Evolutionary conservation across 768 basidiomycete genomes (phyloP).

Genomic region (Russula compacta): DNA sequence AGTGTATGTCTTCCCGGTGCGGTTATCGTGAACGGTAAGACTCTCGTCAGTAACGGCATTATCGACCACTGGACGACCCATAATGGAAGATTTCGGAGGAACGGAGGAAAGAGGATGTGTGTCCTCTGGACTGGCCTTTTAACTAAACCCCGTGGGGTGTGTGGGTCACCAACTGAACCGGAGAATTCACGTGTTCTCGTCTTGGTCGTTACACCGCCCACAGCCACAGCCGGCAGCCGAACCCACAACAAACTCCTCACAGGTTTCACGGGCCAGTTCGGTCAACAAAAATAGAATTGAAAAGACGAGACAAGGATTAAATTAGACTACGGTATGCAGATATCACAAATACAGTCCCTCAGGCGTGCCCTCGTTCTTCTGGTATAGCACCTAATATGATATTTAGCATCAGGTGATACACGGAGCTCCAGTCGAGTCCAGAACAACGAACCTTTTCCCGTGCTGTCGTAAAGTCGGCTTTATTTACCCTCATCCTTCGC

Average conservation of each 20-base stretch:
- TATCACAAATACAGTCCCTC: conserved; percentile 76
- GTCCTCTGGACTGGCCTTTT: background rate
- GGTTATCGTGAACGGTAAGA: conserved; percentile 72
- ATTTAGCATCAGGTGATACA: conserved; percentile 11
- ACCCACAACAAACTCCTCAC: background rate
- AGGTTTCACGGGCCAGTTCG: background rate
- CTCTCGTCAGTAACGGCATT: conserved; percentile 17
- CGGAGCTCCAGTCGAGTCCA: background rate
- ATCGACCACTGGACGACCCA: conserved; percentile 12
- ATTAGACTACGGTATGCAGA: conserved; percentile 9
- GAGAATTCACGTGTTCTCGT: conserved; percentile 6
- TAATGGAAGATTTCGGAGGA: background rate
- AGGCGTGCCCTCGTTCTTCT: conserved; percentile 96
- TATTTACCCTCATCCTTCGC: conserved; percentile 88
- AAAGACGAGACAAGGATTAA: background rate
- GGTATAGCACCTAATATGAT: conserved; percentile 69
- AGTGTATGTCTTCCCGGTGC: conserved; percentile 69
- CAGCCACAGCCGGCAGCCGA: background rate
- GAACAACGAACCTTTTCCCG: conserved; percentile 71
- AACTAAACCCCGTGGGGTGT: background rate
- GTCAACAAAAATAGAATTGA: background rate
- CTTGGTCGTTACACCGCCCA: background rate
- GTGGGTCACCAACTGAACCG: background rate
- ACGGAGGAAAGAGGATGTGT: background rate
- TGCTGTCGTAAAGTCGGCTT: conserved; percentile 82